phyloP scores from a whole-genome alignment of 2,329 filamentous ascomycete species.

The Cercospora sp. region DNA sequence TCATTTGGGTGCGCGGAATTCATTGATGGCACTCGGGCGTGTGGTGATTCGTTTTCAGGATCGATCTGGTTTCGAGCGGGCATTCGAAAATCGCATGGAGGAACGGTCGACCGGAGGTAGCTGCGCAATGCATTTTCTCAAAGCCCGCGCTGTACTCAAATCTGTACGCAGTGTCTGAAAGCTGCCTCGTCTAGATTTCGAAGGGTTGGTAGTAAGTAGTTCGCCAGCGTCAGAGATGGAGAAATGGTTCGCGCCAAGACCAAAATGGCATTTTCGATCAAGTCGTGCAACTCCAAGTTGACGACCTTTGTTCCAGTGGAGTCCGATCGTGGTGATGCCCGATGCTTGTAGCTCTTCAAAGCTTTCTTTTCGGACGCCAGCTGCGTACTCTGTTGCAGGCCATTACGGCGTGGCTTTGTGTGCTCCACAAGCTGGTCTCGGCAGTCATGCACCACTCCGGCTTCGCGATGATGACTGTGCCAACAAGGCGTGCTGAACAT shows the following conservation, averaged over 20 bases:
- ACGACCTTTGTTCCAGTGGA: not conserved
- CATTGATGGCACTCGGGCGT: no score
- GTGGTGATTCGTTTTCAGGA: not conserved
- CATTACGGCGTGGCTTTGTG: slow-evolving; percentile 7
- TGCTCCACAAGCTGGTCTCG: not conserved
- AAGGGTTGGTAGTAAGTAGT: not conserved
- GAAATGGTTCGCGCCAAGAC: not conserved
- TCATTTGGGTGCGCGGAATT: no score
- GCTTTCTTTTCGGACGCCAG: not conserved
- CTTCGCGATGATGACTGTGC: not conserved
- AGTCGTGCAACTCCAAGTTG: not conserved
- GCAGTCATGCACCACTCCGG: not conserved
- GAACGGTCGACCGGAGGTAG: not conserved
- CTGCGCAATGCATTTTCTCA: not conserved
- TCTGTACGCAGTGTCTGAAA: not conserved
- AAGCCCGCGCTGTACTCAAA: not conserved
- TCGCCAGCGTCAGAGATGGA: not conserved
- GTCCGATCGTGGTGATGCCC: not conserved
- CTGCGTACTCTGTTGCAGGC: not conserved
- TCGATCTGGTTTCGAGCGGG: no score
- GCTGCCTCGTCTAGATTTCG: not conserved
- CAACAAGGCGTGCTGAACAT: not conserved
- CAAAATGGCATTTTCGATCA: not conserved
- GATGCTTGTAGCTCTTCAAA: not conserved
- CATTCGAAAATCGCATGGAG: not conserved